phyloP scores from a whole-genome alignment of 2,329 filamentous ascomycete species.

The Waltergamsia citrina region DNA sequence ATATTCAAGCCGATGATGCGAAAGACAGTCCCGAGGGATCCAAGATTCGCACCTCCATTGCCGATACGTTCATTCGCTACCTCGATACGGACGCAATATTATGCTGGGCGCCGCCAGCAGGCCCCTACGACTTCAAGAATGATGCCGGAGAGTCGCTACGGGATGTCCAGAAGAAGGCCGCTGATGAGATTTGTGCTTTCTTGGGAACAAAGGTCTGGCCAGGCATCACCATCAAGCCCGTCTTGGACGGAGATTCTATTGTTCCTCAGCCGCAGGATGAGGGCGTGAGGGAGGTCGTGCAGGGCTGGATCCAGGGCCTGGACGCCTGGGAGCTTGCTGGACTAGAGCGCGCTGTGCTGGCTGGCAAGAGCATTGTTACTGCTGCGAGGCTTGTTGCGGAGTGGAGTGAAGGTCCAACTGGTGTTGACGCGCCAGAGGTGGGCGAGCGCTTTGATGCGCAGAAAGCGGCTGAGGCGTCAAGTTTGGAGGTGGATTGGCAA shows the following conservation, averaged over 20 bases:
- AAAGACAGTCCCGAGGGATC: constrained; percentile 15
- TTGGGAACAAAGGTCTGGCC: constrained; percentile 73
- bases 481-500: constrained; percentile 84
- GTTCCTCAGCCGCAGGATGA: constrained; percentile 64
- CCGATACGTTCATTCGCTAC: constrained; percentile 68
- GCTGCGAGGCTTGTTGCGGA: constrained; percentile 71
- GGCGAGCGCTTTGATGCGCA: constrained; percentile 61
- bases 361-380: constrained; percentile 77
- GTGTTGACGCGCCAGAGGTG: constrained; percentile 27
- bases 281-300: constrained; percentile 67
- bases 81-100: constrained; percentile 86
- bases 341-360: constrained; percentile 73
- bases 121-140: constrained; percentile 35
- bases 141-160: constrained; percentile 52
- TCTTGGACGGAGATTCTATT: constrained; percentile 72
- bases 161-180: constrained; percentile 59
- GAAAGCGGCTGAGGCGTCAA: constrained; percentile 69
- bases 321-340: constrained; percentile 76
- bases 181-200: constrained; percentile 62
- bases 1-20: constrained; percentile 63
- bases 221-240: constrained; percentile 65
- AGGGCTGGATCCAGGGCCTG: constrained; percentile 66
- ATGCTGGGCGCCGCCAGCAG: constrained; percentile 65
- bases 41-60: constrained; percentile 55
- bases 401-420: constrained; percentile 69